Percentiles rank a stretch among this genome's conserved stretches.
phyloP scores from a whole-genome alignment of 1,139 yeast species.

The Yamadazyma friedrichii region DNA sequence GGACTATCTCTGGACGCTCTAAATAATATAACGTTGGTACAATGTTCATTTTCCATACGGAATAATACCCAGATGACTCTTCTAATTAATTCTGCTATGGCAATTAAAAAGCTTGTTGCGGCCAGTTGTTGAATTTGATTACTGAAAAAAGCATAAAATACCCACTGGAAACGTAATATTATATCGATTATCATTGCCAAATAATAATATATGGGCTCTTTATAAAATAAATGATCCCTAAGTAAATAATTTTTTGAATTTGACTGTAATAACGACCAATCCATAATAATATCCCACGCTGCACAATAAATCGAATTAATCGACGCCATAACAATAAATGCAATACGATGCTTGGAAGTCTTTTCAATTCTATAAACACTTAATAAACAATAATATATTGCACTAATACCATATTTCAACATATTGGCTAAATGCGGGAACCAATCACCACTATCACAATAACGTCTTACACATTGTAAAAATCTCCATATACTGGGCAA shows the following conservation, averaged over 20 bases:
- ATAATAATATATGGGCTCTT: constrained; percentile 62
- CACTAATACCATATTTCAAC: constrained; percentile 66
- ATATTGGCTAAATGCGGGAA: constrained; percentile 97
- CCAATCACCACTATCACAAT: constrained; percentile 89
- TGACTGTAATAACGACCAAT: constrained; percentile 83
- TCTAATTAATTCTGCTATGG: constrained; percentile 75
- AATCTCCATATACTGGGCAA: constrained; percentile 91
- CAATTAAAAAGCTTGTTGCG: constrained; percentile 80
- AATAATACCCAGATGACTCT: constrained; percentile 87
- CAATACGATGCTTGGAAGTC: constrained; percentile 41
- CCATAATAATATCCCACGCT: constrained; percentile 92
- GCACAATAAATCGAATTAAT: constrained; percentile 69
- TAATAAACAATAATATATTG: constrained; percentile 69
- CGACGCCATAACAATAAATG: constrained; percentile 71
- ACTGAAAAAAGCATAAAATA: constrained; percentile 74
- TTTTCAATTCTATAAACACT: constrained; percentile 75
- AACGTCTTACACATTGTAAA: constrained; percentile 88
- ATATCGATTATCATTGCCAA: constrained; percentile 72
- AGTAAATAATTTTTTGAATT: constrained; percentile 58
- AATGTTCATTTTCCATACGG: constrained; percentile 95
- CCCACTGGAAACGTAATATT: constrained; percentile 83
- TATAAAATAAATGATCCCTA: constrained; percentile 69
- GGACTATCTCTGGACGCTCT: constrained; percentile 87
- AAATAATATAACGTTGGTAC: constrained; percentile 79
- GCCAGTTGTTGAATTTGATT: constrained; percentile 85